phyloP scores from a whole-genome alignment of 257 asterid species.

The Capsicum chinense region DNA sequence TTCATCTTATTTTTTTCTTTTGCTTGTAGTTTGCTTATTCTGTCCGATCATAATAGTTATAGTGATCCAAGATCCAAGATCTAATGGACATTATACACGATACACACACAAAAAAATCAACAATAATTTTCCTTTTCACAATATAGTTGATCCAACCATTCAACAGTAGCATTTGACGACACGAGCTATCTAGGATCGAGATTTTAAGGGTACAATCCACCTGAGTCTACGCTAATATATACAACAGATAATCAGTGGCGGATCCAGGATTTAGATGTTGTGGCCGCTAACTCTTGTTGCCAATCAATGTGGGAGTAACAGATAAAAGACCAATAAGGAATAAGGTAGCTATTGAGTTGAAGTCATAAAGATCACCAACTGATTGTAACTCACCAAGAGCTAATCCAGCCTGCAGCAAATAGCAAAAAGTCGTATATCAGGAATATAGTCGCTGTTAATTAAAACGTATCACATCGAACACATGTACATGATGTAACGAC shows the following conservation, averaged over 20 bases:
- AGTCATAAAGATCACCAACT: slow-evolving; percentile 86
- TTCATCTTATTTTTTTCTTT: too few relatives aligned
- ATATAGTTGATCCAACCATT: not conserved
- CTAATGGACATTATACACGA: too few relatives aligned
- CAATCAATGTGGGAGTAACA: slow-evolving; percentile 71
- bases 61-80: too few relatives aligned
- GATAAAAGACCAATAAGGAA: slow-evolving; percentile 78
- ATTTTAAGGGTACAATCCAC: not conserved
- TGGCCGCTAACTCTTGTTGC: slow-evolving; percentile 44
- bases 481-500: too few relatives aligned
- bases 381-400: slow-evolving; percentile 88
- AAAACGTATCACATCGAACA: not conserved
- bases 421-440: not conserved
- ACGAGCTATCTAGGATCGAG: not conserved
- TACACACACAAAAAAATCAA: too few relatives aligned
- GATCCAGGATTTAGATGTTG: not conserved
- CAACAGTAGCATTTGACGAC: not conserved
- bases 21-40: too few relatives aligned
- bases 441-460: not conserved
- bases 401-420: slow-evolving; percentile 77
- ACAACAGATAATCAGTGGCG: slow-evolving; percentile 21
- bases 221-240: slow-evolving; percentile 7
- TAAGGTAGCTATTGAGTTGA: slow-evolving; percentile 77
- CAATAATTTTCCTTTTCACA: not conserved
- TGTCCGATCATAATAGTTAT: too few relatives aligned